Percentiles rank a stretch among this genome's conserved stretches.
Conservation (phyloP, 441 rosid genomes). For the Erysimum cheiri region DNA sequence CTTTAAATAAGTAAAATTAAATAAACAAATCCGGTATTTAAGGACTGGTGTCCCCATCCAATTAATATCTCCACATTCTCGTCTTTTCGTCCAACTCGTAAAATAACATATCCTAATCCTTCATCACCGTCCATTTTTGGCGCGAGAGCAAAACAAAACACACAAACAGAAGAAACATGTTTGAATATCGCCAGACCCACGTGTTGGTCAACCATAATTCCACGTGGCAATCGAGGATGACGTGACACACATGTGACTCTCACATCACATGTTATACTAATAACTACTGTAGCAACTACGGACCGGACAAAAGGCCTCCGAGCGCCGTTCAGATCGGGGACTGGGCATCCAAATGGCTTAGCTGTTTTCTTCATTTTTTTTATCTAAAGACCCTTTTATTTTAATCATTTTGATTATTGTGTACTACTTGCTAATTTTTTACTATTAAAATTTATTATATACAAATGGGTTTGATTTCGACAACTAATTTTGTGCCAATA, state of each 20-base stretch:
- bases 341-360: constrained; percentile 35
- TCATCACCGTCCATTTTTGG: constrained; percentile 45
- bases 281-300: constrained; percentile 17
- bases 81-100: constrained; percentile 28
- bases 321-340: constrained; percentile 42
- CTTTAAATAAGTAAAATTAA: not conserved
- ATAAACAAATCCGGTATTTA: constrained; percentile 41
- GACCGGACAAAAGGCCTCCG: constrained; percentile 40
- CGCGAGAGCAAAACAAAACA: constrained; percentile 32
- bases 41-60: constrained; percentile 46
- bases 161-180: constrained; percentile 43
- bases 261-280: constrained; percentile 21
- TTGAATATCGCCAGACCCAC: constrained; percentile 16
- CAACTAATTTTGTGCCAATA: constrained; percentile 43
- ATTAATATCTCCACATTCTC: constrained; percentile 47
- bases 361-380: constrained; percentile 32
- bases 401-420: constrained; percentile 15
- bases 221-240: constrained; percentile 21
- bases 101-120: constrained; percentile 30
- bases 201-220: constrained; percentile 10
- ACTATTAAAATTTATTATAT: not conserved
- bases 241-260: constrained; percentile 32
- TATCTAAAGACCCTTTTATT: not conserved
- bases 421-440: constrained; percentile 16
- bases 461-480: constrained; percentile 20